Conservation (phyloP, 139 green algal species). For the Diplosphaera chodatii region DNA sequence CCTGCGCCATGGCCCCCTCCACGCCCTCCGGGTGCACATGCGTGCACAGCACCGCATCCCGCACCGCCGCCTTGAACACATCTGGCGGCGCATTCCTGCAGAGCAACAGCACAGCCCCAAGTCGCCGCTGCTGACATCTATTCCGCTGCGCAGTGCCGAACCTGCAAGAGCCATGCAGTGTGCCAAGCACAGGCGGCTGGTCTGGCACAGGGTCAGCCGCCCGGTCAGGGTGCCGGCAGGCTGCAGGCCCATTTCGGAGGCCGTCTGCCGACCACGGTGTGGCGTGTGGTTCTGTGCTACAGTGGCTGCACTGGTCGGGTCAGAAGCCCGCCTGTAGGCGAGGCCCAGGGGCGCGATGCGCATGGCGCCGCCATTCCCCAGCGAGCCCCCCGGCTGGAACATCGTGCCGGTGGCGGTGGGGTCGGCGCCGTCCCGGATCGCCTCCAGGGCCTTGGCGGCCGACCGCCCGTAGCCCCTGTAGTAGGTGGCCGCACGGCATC, state of each 20-base stretch:
- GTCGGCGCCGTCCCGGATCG: background rate
- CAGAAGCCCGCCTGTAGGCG: conserved; percentile 29
- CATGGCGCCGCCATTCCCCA: conserved; percentile 43
- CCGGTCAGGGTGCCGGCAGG: no score
- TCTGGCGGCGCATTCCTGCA: conserved; percentile 6
- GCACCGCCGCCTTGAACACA: conserved; percentile 14
- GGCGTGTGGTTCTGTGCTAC: no score
- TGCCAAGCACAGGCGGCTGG: no score
- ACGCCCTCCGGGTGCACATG: conserved; percentile 32
- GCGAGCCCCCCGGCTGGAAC: conserved; percentile 25
- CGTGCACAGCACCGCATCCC: conserved; percentile 24
- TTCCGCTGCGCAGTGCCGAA: no score
- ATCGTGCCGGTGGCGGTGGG: conserved; percentile 10
- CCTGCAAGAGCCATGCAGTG: no score
- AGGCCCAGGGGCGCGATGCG: conserved; percentile 42
- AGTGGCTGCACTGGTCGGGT: no score
- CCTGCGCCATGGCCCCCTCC: conserved; percentile 21
- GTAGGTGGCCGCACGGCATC: no score
- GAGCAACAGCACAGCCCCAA: no score
- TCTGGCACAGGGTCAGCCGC: no score
- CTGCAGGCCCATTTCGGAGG: no score
- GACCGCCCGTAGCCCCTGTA: background rate
- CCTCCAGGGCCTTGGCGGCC: background rate
- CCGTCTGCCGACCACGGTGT: no score
- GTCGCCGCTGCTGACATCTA: no score